Conservation (phyloP, 2,329 filamentous ascomycete genomes). For the Phoma sp. region DNA sequence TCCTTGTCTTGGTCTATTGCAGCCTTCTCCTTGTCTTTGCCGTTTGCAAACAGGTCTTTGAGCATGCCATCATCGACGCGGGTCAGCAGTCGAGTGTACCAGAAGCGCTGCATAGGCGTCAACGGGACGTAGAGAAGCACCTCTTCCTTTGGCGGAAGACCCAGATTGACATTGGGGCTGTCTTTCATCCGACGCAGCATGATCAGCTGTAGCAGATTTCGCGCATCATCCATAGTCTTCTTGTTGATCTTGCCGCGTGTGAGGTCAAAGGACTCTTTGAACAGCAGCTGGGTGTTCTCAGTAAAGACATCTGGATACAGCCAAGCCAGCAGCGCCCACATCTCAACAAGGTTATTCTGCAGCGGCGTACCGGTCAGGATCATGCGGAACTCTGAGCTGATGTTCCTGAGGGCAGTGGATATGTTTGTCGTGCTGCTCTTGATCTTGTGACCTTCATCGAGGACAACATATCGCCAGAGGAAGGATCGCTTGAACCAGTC, state of each 20-base stretch:
- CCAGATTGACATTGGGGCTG: conserved; percentile 60
- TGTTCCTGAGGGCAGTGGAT: conserved; percentile 50
- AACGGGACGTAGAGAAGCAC: conserved; percentile 64
- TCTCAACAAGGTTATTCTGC: conserved; percentile 64
- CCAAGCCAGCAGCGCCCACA: conserved; percentile 65
- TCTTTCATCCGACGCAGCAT: conserved; percentile 67
- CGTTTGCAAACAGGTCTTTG: conserved; percentile 59
- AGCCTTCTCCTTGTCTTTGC: conserved; percentile 53
- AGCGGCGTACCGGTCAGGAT: conserved; percentile 63
- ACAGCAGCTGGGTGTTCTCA: conserved; percentile 56
- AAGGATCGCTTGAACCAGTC: conserved; percentile 89
- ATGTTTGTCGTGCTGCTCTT: conserved; percentile 72
- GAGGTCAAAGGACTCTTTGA: conserved; percentile 64
- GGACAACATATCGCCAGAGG: conserved; percentile 99
- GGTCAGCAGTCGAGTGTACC: conserved; percentile 65
- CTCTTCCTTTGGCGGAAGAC: conserved; percentile 64
- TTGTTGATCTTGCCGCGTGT: conserved; percentile 61
- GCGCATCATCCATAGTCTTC: conserved; percentile 60
- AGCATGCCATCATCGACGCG: conserved; percentile 59
- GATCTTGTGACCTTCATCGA: conserved; percentile 99
- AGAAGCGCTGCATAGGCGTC: conserved; percentile 64
- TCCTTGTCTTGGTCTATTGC: conserved; percentile 48
- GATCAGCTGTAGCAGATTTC: conserved; percentile 61
- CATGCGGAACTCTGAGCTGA: conserved; percentile 57
- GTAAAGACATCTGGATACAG: conserved; percentile 65